Evolutionary conservation across 768 basidiomycete genomes (phyloP).

Genomic region (Harrya chromipes): DNA sequence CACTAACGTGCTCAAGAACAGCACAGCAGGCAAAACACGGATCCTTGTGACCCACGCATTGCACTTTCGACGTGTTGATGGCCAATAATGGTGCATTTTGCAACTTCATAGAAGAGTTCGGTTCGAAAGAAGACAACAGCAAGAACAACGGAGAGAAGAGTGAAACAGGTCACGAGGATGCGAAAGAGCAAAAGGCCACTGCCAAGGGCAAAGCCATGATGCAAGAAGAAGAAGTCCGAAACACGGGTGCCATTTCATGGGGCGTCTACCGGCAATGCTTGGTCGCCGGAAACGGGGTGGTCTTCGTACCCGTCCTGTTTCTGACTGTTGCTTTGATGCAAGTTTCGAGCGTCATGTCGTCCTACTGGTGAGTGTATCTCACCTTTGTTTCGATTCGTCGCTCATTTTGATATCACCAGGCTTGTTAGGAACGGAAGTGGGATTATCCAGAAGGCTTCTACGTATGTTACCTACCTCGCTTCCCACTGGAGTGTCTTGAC

Average conservation of each 20-base stretch:
- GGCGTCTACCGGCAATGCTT: slow-evolving; percentile 51
- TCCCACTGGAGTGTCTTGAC: slow-evolving; percentile 21
- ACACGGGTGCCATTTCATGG: slow-evolving; percentile 53
- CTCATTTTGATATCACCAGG: slow-evolving; percentile 35
- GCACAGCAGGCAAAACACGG: slow-evolving; percentile 66
- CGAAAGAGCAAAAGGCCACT: slow-evolving; percentile 33
- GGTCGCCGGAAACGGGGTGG: slow-evolving; percentile 60
- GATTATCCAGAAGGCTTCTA: slow-evolving; percentile 63
- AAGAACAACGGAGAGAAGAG: slow-evolving; percentile 37
- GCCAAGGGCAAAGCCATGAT: slow-evolving; percentile 57
- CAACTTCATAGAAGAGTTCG: slow-evolving; percentile 74
- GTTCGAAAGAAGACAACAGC: slow-evolving; percentile 50
- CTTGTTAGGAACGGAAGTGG: slow-evolving; percentile 60
- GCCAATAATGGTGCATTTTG: slow-evolving; percentile 62
- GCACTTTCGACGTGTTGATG: slow-evolving; percentile 74
- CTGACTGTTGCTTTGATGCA: slow-evolving; percentile 64
- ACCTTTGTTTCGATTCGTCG: not conserved
- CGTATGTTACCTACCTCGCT: slow-evolving; percentile 41
- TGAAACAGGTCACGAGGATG: slow-evolving; percentile 30
- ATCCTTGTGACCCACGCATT: slow-evolving; percentile 90
- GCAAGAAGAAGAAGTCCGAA: slow-evolving; percentile 83
- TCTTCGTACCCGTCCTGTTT: slow-evolving; percentile 65
- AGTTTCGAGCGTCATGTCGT: slow-evolving; percentile 64
- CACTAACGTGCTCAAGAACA: slow-evolving; percentile 73
- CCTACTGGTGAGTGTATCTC: slow-evolving; percentile 56